These are phyloP conservation scores for Salix caprea DNA, from an alignment of 345 rosid genomes.

Conservation along the genomic window DNA sequence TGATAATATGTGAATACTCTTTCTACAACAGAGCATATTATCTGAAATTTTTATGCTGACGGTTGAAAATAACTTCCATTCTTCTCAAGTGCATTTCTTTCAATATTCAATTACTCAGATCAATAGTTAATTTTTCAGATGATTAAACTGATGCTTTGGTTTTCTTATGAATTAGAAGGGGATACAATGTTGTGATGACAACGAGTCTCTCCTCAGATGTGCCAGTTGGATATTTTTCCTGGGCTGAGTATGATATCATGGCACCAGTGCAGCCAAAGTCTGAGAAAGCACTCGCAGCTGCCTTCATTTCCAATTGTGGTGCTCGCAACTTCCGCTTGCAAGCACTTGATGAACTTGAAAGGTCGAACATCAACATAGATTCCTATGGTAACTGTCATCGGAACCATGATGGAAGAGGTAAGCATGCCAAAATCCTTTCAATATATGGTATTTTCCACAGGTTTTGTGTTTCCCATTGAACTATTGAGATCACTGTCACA, in stretches of 20 bases:
- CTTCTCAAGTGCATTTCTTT: neutral
- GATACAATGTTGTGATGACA: slow-evolving; percentile 76
- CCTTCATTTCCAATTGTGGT: slow-evolving; percentile 92
- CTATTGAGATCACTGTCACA: neutral
- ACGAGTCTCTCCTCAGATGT: slow-evolving; percentile 98
- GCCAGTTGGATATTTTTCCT: slow-evolving; percentile 97
- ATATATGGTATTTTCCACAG: neutral
- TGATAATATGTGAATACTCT: neutral
- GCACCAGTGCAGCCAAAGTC: slow-evolving; percentile 80
- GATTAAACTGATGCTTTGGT: slow-evolving; percentile 10
- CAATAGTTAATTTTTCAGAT: neutral
- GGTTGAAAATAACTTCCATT: neutral
- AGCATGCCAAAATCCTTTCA: neutral
- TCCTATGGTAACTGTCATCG: slow-evolving; percentile 91
- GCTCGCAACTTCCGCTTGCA: slow-evolving; percentile 87
- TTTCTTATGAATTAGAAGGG: slow-evolving; percentile 51
- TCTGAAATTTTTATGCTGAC: neutral
- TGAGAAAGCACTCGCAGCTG: slow-evolving; percentile 83
- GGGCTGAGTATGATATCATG: slow-evolving; percentile 98
- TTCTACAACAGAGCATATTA: neutral
- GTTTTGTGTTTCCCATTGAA: neutral
- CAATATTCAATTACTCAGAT: neutral
- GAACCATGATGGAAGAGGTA: slow-evolving; percentile 77
- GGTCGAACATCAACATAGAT: slow-evolving; percentile 54
- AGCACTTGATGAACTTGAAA: slow-evolving; percentile 73